These are phyloP conservation scores for Acanthamoeba culbertsoni DNA, from an alignment of 208 protist genomes.

Conservation along the genomic window DNA sequence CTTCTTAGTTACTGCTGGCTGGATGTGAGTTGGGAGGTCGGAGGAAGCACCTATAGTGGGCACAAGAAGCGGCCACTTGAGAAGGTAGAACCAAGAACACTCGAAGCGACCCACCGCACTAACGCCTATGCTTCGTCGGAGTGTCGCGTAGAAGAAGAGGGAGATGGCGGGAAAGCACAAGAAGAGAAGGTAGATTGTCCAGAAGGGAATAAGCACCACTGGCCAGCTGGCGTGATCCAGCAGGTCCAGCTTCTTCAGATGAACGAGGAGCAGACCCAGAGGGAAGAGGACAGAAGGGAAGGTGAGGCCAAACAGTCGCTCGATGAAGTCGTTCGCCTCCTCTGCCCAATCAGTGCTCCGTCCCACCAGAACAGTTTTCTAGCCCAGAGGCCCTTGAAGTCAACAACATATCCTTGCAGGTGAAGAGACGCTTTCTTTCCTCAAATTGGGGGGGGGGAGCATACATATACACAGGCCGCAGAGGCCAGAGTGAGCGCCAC, in stretches of 20 bases:
- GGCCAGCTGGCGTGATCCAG: background rate
- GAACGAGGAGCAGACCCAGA: background rate
- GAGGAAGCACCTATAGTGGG: background rate
- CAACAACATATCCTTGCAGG: background rate
- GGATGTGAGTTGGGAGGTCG: background rate
- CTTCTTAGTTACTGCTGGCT: too few species aligned
- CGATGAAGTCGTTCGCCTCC: background rate
- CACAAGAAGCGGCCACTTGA: constrained; percentile 17
- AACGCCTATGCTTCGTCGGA: background rate
- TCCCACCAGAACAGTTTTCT: background rate
- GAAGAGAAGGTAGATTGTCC: background rate
- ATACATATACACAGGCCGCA: background rate
- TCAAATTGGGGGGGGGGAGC: background rate
- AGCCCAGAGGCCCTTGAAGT: background rate
- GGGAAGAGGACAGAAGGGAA: background rate
- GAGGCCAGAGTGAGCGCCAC: background rate
- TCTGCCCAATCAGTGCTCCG: background rate
- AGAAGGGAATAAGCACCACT: constrained; percentile 13
- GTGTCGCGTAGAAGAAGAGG: background rate
- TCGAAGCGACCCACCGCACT: background rate
- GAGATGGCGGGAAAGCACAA: background rate
- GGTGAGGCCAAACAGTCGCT: constrained; percentile 1
- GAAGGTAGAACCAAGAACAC: background rate
- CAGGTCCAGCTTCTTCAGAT: background rate
- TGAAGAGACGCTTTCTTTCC: background rate